Conservation (phyloP, 257 asterid genomes). For the Osmanthus fragrans region DNA sequence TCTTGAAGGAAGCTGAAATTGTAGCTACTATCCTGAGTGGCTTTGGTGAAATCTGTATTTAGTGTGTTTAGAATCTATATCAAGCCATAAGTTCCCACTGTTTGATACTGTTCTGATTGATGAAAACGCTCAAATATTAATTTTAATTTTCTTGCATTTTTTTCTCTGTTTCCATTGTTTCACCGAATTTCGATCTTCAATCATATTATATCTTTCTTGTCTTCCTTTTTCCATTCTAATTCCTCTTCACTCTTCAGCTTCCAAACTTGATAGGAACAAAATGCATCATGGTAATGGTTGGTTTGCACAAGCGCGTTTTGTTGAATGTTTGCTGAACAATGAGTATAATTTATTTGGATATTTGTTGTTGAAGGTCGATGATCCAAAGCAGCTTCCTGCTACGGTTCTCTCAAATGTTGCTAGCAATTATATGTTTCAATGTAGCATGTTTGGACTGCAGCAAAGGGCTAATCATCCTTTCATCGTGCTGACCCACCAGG, state of each 20-base stretch:
- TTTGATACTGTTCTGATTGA: constrained; percentile 98
- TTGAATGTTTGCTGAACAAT: constrained; percentile 17
- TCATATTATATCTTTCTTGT: constrained; percentile 19
- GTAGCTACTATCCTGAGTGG: constrained; percentile 97
- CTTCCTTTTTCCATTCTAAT: constrained; percentile 65
- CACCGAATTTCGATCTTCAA: constrained; percentile 12
- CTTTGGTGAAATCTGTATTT: constrained; percentile 98
- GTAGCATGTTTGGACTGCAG: constrained; percentile 97
- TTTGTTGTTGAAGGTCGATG: constrained; percentile 73
- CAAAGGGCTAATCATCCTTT: constrained; percentile 98
- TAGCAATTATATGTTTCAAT: constrained; percentile 80
- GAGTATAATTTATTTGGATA: constrained; percentile 24
- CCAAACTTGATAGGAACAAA: constrained; percentile 80
- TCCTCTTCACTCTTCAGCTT: constrained; percentile 74
- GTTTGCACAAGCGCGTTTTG: constrained; percentile 19
- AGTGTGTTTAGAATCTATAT: constrained; percentile 73
- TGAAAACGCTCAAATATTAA: constrained; percentile 95
- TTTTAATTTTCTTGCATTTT: constrained; percentile 1
- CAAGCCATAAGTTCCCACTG: constrained; percentile 71
- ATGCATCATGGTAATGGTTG: constrained; percentile 84
- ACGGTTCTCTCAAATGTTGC: constrained; percentile 92
- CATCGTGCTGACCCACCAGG: constrained; percentile 90
- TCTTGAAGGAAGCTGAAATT: constrained; percentile 92
- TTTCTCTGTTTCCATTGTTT: constrained; percentile 24
- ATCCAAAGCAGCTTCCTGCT: constrained; percentile 99